Percentiles rank a stretch among this genome's conserved stretches.
Evolutionary conservation across 495 filamentous ascomycete genomes (phyloP).

Genomic region (Podospora pseudopauciseta): DNA sequence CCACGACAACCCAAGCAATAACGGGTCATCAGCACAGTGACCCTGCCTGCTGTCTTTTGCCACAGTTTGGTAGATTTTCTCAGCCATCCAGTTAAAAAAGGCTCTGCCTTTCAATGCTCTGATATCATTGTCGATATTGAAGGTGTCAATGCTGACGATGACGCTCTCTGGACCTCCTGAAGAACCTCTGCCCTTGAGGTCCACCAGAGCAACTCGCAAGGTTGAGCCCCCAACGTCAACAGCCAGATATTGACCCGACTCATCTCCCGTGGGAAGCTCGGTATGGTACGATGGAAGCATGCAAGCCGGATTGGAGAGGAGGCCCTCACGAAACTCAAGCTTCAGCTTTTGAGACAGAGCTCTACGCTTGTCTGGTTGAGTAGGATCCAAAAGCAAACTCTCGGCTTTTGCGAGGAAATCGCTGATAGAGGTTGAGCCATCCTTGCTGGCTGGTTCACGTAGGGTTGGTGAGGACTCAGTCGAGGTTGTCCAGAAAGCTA

Average conservation of each 20-base stretch:
- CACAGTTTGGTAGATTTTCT: constrained; percentile 60
- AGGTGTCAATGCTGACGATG: constrained; percentile 47
- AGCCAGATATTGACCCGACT: constrained; percentile 60
- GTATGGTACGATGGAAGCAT: constrained; percentile 65
- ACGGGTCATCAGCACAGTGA: constrained; percentile 29
- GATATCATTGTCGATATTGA: constrained; percentile 48
- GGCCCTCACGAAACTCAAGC: constrained; percentile 44
- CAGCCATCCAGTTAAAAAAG: constrained; percentile 82
- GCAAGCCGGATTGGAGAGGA: constrained; percentile 45
- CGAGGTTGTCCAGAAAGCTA: constrained; percentile 42
- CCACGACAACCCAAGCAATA: constrained; percentile 72
- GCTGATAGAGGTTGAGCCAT: constrained; percentile 5
- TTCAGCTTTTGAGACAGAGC: constrained; percentile 44
- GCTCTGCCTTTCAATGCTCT: constrained; percentile 44
- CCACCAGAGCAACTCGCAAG: constrained; percentile 72
- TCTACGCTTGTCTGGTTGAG: constrained; percentile 36
- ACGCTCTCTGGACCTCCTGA: constrained; percentile 25
- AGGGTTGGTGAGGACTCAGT: constrained; percentile 11
- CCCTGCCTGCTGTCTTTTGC: constrained; percentile 34
- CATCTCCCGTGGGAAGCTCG: constrained; percentile 67
- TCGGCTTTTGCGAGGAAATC: constrained; percentile 38
- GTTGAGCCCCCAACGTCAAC: constrained; percentile 74
- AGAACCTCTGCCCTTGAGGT: constrained; percentile 50
- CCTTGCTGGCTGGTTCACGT: constrained; percentile 18
- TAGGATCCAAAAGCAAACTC: constrained; percentile 36